Evolutionary conservation across 768 basidiomycete genomes (phyloP), one percentile per base, ranked within the genome.

Genomic region (Pulveroboletus frians): DNA sequence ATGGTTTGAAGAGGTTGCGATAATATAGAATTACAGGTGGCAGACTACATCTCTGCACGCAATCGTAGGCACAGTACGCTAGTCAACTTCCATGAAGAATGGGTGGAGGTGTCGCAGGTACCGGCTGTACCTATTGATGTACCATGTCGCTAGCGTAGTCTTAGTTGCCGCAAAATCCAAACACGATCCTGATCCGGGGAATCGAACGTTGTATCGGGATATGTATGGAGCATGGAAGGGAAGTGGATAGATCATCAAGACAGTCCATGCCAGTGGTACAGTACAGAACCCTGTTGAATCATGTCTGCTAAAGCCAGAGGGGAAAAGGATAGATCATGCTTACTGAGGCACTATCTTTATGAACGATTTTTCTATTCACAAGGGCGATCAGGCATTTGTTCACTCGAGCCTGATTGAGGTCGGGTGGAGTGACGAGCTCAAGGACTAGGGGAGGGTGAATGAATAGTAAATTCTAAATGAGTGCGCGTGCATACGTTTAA

Each of bases 371-470:
- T 42, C 89, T 77, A 61, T 85, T 86, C 4, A 94, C 92, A 7
- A 97, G 73, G 2, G 92, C 90, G 45, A 97, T 92, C 32, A 97
- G 74, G 57, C 92, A 95, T 65, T 92, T 94, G 67, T 96, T 95
- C 36, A 92, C 93, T 37, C 88, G 78, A 8, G 92, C 87, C 71
- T 95, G 92, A 45, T 84, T 89, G 32, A 95, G 76, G 54, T 92
- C 88, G 0, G 91, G 89, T 2, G 83, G 83, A 36, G 74, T 76
- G 57, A 93, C 78, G 47, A 94, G 75, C 48, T 91, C 88, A 27
- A 77, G 69, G 20, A 94, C 92, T 95, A 4, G 9, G 17, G 15
- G n/a, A 26, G 29, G 27, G 27, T 60, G 1, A 60, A 32, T 23
- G 31, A 26, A 34, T 0, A n/a, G 27, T 7, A 7, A 13, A 4